Base-by-base conservation (phyloP, 2,329 filamentous ascomycete genomes). In the Dactylellina cionopaga region DNA sequence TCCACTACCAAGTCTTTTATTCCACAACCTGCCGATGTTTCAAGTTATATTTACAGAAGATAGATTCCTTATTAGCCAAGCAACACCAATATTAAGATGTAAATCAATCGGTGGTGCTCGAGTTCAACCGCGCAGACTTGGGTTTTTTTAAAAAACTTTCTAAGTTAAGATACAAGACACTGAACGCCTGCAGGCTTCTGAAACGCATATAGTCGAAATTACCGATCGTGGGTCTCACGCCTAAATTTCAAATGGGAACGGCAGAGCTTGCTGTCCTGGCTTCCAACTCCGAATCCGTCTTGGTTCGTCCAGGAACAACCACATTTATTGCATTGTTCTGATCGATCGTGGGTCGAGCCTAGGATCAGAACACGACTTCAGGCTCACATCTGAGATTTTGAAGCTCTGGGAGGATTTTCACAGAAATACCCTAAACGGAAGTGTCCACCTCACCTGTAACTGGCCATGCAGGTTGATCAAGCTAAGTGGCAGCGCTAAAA, bases 61-160 rank as follows among this genome's bases (percentile, higher is more conserved):
- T 19, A 11, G 9, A 17, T 27, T 35, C 15, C 29, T 3, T 17
- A 6, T 33, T n/a, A n/a, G n/a, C 15, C 15, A 19, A 44, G 11
- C 13, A 35, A 35, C 31, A 6, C 31, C 6, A 35, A 35, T n/a
- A n/a, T n/a, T n/a, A n/a, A n/a, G n/a, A n/a, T n/a, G n/a, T n/a
- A n/a, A n/a, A n/a, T n/a, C n/a, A 10, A 41, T 10, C 37, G 19
- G 24, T 47, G 22, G 46, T 25, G 44, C 54, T 49, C 31, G 19
- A 44, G 58, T 37, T 55, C 47, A 69, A 62, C 64, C 64, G 64
- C 55, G 35, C 33, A 62, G n/a, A n/a, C n/a, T n/a, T n/a, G n/a
- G n/a, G n/a, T 55, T 62, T 29, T 55, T 43, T 33, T 55, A 52
- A 60, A 54, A 54, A n/a, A 33, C 25, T 44, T 56, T 49, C 60